Conservation (phyloP, 2,329 filamentous ascomycete species). For the Ophiostoma perfectum region DNA sequence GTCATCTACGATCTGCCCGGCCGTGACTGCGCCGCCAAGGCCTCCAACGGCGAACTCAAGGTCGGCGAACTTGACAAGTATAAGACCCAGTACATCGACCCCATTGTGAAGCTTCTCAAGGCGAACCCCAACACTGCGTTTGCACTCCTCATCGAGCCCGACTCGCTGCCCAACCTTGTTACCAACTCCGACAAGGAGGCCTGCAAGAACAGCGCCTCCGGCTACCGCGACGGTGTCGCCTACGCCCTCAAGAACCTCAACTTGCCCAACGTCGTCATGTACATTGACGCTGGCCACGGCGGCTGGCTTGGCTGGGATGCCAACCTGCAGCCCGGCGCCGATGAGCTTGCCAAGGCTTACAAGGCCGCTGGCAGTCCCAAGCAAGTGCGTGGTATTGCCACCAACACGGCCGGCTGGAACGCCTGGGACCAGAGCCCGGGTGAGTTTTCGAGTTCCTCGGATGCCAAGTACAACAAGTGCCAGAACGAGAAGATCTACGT, state of each 20-base stretch:
- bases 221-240: slow-evolving; percentile 50
- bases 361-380: slow-evolving; percentile 36
- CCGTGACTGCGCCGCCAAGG: slow-evolving; percentile 57
- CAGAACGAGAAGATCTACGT: slow-evolving; percentile 43
- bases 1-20: slow-evolving; percentile 61
- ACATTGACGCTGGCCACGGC: slow-evolving; percentile 58
- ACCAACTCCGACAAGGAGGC: slow-evolving; percentile 52
- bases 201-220: slow-evolving; percentile 48
- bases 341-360: slow-evolving; percentile 39
- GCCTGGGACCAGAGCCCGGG: slow-evolving; percentile 36
- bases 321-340: slow-evolving; percentile 43
- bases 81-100: slow-evolving; percentile 40
- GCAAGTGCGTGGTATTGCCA: slow-evolving; percentile 38
- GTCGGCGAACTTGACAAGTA: slow-evolving; percentile 46
- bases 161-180: slow-evolving; percentile 58
- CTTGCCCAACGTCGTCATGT: slow-evolving; percentile 58
- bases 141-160: slow-evolving; percentile 49
- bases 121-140: slow-evolving; percentile 48
- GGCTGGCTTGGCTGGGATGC: slow-evolving; percentile 61
- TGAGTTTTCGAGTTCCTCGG: slow-evolving; percentile 40
- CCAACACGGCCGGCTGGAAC: slow-evolving; percentile 41
- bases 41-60: slow-evolving; percentile 57
- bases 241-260: slow-evolving; percentile 54
- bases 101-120: slow-evolving; percentile 48
- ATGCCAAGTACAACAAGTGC: slow-evolving; percentile 39